A percentile compares a stretch with the other conserved stretches of the same genome.
These are phyloP conservation scores for Colletotrichum filicis DNA, from an alignment of 2,329 filamentous ascomycete species.

Conservation along the genomic window DNA sequence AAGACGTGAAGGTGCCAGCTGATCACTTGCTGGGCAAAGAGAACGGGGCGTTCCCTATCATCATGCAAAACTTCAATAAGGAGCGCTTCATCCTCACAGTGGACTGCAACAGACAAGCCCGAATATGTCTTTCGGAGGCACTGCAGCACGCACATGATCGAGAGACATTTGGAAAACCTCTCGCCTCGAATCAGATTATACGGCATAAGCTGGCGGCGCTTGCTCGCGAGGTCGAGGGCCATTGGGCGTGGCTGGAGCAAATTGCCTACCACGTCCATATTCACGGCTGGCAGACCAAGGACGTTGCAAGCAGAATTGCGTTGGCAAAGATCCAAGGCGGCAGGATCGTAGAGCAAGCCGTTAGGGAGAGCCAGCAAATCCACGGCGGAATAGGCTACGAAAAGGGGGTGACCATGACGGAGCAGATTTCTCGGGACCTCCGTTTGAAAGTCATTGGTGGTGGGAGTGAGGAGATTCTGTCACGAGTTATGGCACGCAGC, in stretches of 20 bases:
- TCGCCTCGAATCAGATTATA: slow-evolving; percentile 69
- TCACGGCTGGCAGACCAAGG: slow-evolving; percentile 38
- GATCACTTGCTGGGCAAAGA: slow-evolving; percentile 65
- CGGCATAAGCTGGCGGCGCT: slow-evolving; percentile 69
- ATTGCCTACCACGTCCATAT: slow-evolving; percentile 63
- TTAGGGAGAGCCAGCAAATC: slow-evolving; percentile 64
- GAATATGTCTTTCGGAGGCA: slow-evolving; percentile 64
- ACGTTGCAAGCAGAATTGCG: slow-evolving; percentile 44
- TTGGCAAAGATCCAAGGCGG: slow-evolving; percentile 60
- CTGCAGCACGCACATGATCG: slow-evolving; percentile 62
- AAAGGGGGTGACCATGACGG: slow-evolving; percentile 58
- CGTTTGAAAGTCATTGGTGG: slow-evolving; percentile 63
- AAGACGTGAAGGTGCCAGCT: slow-evolving; percentile 64
- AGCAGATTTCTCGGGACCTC: slow-evolving; percentile 64
- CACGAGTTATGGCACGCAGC: too few relatives aligned
- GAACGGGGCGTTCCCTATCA: slow-evolving; percentile 65
- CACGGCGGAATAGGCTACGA: slow-evolving; percentile 65
- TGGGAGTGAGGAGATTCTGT: slow-evolving; percentile 66
- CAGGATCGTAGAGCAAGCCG: slow-evolving; percentile 59
- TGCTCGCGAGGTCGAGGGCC: slow-evolving; percentile 68
- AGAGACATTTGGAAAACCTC: slow-evolving; percentile 67
- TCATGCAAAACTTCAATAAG: slow-evolving; percentile 70
- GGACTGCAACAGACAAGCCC: slow-evolving; percentile 66
- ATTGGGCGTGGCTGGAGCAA: slow-evolving; percentile 71
- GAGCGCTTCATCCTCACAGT: slow-evolving; percentile 70